phyloP scores from a whole-genome alignment of 1,139 yeast species.

The Nakaseomyces kungkrabaensis region DNA sequence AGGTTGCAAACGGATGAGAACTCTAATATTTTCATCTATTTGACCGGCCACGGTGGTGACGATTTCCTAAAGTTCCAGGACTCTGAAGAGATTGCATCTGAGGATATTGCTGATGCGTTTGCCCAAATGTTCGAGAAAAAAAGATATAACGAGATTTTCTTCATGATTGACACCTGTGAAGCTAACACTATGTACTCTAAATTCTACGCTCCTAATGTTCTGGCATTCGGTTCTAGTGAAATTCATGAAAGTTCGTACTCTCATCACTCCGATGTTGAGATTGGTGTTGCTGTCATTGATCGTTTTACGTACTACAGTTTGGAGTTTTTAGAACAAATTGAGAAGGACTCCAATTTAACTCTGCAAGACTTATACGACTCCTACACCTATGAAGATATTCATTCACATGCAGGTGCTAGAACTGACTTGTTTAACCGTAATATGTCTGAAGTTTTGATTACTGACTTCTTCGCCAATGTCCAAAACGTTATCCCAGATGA shows the following conservation, averaged over 20 bases:
- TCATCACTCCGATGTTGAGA: slow-evolving; percentile 89
- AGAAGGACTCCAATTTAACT: slow-evolving; percentile 64
- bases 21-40: slow-evolving; percentile 83
- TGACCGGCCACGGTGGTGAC: slow-evolving; percentile 99
- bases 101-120: slow-evolving; percentile 94
- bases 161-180: slow-evolving; percentile 98
- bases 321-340: slow-evolving; percentile 75
- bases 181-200: slow-evolving; percentile 96
- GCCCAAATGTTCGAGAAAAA: slow-evolving; percentile 95
- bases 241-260: slow-evolving; percentile 87
- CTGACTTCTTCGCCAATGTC: slow-evolving; percentile 92
- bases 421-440: slow-evolving; percentile 67
- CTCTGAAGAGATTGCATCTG: slow-evolving; percentile 93
- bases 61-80: slow-evolving; percentile 96
- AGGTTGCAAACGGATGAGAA: slow-evolving; percentile 85
- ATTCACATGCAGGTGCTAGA: slow-evolving; percentile 85
- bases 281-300: slow-evolving; percentile 97
- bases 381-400: slow-evolving; percentile 76
- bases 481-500: slow-evolving; percentile 67
- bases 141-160: slow-evolving; percentile 86
- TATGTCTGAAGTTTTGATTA: slow-evolving; percentile 59
- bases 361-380: slow-evolving; percentile 75
- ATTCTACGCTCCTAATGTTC: slow-evolving; percentile 83
- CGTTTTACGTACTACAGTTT: slow-evolving; percentile 87
- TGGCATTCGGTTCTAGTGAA: slow-evolving; percentile 90